These are phyloP conservation scores for Trichoderma sp. DNA, from an alignment of 2,329 filamentous ascomycete genomes.

Conservation along the genomic window DNA sequence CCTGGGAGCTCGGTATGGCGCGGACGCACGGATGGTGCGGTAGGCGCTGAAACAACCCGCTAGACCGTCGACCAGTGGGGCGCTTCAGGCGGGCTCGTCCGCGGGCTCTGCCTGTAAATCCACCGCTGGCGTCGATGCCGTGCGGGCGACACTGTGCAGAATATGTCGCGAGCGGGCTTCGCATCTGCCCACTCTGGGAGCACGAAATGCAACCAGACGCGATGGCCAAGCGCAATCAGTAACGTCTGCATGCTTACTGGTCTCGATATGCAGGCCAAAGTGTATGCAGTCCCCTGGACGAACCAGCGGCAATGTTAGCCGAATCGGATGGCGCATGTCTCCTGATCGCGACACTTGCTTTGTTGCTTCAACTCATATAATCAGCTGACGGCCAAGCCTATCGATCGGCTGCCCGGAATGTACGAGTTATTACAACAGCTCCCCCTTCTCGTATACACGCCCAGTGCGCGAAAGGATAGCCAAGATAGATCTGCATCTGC, in stretches of 20 bases:
- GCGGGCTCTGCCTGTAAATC: neutral
- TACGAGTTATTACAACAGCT: neutral
- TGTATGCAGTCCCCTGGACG: constrained; percentile 4
- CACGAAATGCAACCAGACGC: neutral
- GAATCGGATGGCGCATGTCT: constrained; percentile 7
- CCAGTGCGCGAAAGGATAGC: neutral
- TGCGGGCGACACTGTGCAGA: constrained; percentile 1
- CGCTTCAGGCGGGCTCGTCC: constrained; percentile 11
- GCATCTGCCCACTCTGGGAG: constrained; percentile 5
- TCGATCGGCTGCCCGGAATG: constrained; percentile 6
- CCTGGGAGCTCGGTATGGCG: constrained; percentile 15
- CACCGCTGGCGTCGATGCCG: neutral
- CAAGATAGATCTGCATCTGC: constrained; percentile 14
- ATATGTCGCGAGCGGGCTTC: neutral
- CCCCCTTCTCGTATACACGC: neutral
- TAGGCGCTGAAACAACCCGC: constrained; percentile 14
- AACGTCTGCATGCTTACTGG: neutral
- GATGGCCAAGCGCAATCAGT: neutral
- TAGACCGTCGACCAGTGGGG: constrained; percentile 6
- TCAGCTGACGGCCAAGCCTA: constrained; percentile 13
- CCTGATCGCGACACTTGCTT: constrained; percentile 14
- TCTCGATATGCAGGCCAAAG: constrained; percentile 6
- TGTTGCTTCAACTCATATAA: neutral
- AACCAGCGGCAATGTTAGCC: neutral
- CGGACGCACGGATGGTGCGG: constrained; percentile 15